Evolutionary conservation across 176 grass and related monocot genomes (phyloP).

Genomic region (Bonia amplexicaulis): DNA sequence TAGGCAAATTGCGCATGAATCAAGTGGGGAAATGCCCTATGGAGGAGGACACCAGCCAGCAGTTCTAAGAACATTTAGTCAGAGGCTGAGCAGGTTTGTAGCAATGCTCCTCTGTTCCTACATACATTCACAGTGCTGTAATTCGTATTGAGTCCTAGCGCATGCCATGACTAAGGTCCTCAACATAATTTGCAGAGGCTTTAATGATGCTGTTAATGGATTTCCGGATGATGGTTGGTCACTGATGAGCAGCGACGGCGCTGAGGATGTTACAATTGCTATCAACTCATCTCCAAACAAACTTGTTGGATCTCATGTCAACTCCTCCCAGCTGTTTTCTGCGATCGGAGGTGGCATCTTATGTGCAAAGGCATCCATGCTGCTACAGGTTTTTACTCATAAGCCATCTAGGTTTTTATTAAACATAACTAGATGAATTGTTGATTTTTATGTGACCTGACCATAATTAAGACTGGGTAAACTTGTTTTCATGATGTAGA

Average conservation of each 20-base stretch:
- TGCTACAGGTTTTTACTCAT: slow-evolving; percentile 68
- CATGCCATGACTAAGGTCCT: not conserved
- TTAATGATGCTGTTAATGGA: slow-evolving; percentile 96
- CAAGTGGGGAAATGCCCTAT: slow-evolving; percentile 71
- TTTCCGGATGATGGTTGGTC: slow-evolving; percentile 93
- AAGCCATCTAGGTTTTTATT: not conserved
- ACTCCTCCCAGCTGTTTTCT: slow-evolving; percentile 50
- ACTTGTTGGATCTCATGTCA: slow-evolving; percentile 66
- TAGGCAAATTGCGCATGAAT: slow-evolving; percentile 84
- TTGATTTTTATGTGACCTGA: slow-evolving; percentile 10
- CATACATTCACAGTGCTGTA: not conserved
- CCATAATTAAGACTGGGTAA: not conserved
- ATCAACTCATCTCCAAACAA: slow-evolving; percentile 89
- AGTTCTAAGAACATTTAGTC: slow-evolving; percentile 84
- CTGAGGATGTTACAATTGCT: slow-evolving; percentile 85
- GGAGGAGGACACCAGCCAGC: slow-evolving; percentile 77
- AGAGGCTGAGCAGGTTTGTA: slow-evolving; percentile 85
- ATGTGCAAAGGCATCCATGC: slow-evolving; percentile 98
- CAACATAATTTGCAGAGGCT: slow-evolving; percentile 55
- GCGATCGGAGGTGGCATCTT: slow-evolving; percentile 65
- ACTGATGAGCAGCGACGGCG: slow-evolving; percentile 66
- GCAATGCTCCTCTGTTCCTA: not conserved
- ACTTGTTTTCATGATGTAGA: slow-evolving; percentile 51
- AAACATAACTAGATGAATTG: not conserved
- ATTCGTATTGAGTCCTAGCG: not conserved